Base-by-base conservation (phyloP, 139 green algal genomes). In the Volvox reticuliferus region DNA sequence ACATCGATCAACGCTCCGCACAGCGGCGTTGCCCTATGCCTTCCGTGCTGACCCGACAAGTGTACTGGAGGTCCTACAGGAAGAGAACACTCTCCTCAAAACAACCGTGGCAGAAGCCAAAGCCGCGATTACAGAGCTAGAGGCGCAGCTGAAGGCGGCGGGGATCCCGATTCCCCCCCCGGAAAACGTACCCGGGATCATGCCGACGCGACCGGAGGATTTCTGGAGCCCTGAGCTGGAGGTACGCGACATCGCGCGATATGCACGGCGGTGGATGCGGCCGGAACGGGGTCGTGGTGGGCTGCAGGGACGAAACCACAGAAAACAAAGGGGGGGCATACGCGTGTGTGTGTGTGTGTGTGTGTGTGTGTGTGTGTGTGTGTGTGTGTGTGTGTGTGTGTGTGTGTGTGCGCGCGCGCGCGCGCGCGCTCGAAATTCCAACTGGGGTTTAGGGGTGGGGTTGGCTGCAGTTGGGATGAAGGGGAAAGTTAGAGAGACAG, bases 41-140 rank as follows among this genome's bases (percentile, higher is more conserved):
- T 32, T 81, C 68, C 55, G 20, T 32, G 73, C 73, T 16, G 86
- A 90, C 73, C 86, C 86, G n/a, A 30, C 30, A 28, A 90, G 33
- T 55, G 76, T 55, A 0, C 44, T 98, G 50, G 96, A 98, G 77
- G 80, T 96, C 35, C 86, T 98, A 37, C 82, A 91, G 37, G 80
- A 94, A 33, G 96, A 98, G 95, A 98, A 98, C 91, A 96, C 97
- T 82, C 89, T 97, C 36, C 93, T 98, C 26, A 96, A 96, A 75
- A 61, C 88, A 0, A 95, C 95, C 32, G 75, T 93, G 22, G 30
- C 36, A 2, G 92, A 94, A 14, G 85, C 89, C 0, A 88, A 81
- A 44, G n/a, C 24, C 28, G 81, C 88, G 28, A 93, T 93, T 18
- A 6, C 83, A 19, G 82, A 82, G 24, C 80, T 95, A 32, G 91